Base-by-base conservation (phyloP, 805 yeast species). In the Monosporozyma aerobia region DNA sequence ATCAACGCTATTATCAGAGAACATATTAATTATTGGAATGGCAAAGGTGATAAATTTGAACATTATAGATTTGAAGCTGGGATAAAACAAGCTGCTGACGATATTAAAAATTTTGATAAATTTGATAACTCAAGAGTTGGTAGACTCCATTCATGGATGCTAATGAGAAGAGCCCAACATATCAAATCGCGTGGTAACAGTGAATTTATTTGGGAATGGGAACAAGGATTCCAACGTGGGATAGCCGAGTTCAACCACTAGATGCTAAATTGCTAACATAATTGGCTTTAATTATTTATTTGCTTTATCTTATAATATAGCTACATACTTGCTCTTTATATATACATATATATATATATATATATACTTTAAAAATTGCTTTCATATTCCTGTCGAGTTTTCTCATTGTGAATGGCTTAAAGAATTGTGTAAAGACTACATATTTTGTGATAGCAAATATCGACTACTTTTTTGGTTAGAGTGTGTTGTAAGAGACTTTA, bases 41-140 rank as follows among this genome's bases (percentile, higher is more conserved):
- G 79, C 62, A 68, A 78, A 3, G 74, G 79, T 5, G 65, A 77
- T 10, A n/a, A 19, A 1, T 86, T 82, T 72, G 95, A 92, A 63
- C 90, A 85, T 65, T 83, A 87, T 78, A 75, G 96, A 54, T 92
- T 72, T 68, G 77, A 80, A 57, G 94, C 85, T 39, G 99, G 95
- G 2, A 85, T 86, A 64, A 71, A 72, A 33, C 78, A 80, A 1
- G 96, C 85, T 0, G 86, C 95, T 85, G 66, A 72, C 1, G 98
- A 92, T 67, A 74, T 85, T 6, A 59, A 69, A n/a, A 78, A 72
- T 45, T 92, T 90, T 72, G 82, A 85, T 19, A 72, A 76, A 55
- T 82, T 85, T 57, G 76, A 84, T 56, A 85, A 83, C 41, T 82
- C 95, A 5, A 73, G 76, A 14, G 65, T 92, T 27, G 99, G 99